These are phyloP conservation scores for Fusarium zealandicum DNA, from an alignment of 2,329 filamentous ascomycete species.

Conservation along the genomic window DNA sequence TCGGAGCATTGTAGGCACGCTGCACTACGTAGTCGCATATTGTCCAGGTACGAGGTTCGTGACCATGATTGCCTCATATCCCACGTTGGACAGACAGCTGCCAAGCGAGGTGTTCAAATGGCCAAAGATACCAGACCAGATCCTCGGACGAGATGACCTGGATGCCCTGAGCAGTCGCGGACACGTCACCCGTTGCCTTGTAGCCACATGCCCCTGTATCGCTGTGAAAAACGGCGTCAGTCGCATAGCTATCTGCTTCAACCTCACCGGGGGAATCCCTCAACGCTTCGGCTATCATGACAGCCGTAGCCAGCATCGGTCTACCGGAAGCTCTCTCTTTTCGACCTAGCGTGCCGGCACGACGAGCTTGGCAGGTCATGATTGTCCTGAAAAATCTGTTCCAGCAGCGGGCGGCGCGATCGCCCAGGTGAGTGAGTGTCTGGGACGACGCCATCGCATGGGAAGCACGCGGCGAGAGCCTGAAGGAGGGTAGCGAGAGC, in stretches of 20 bases:
- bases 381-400: background rate
- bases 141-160: slow-evolving; percentile 1
- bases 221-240: slow-evolving; percentile 19
- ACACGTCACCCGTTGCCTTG: background rate
- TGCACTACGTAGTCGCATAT: slow-evolving; percentile 1
- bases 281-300: slow-evolving; percentile 40
- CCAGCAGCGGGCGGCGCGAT: slow-evolving; percentile 6
- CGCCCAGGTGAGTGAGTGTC: slow-evolving; percentile 11
- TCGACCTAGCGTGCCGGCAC: slow-evolving; percentile 29
- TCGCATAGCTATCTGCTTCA: background rate
- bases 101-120: slow-evolving; percentile 13
- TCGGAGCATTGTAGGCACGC: background rate
- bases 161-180: background rate
- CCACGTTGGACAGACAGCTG: slow-evolving; percentile 4
- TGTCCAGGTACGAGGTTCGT: slow-evolving; percentile 14
- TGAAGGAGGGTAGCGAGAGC: slow-evolving; percentile 14
- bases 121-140: slow-evolving; percentile 9
- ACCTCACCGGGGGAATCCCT: slow-evolving; percentile 23
- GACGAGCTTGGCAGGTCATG: background rate
- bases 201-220: background rate
- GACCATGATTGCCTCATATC: slow-evolving; percentile 5
- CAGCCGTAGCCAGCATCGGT: slow-evolving; percentile 36
- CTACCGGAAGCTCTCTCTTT: slow-evolving; percentile 37
- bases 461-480: slow-evolving; percentile 30
- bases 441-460: slow-evolving; percentile 40